phyloP scores from a whole-genome alignment of 345 rosid genomes.

The Brassica juncea region DNA sequence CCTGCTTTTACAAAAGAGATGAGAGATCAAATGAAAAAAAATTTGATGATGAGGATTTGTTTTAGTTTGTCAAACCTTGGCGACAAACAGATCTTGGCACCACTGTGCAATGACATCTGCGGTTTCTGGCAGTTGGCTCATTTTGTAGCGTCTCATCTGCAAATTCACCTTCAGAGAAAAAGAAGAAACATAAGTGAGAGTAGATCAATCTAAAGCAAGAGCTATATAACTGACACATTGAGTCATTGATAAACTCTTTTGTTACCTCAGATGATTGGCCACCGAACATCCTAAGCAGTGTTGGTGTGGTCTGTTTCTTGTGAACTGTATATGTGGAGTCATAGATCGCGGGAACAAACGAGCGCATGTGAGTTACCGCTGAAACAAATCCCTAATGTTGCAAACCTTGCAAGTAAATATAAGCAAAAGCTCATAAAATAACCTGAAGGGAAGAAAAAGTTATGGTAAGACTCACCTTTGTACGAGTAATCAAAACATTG shows the following conservation, averaged over 20 bases:
- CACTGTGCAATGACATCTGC: conserved; percentile 67
- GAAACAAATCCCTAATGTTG: conserved; percentile 62
- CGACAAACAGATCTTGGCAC: conserved; percentile 70
- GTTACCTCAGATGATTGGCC: conserved; percentile 54
- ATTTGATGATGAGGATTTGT: not conserved
- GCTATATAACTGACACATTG: not conserved
- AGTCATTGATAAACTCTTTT: not conserved
- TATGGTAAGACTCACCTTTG: conserved; percentile 47
- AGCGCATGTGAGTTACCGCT: conserved; percentile 51
- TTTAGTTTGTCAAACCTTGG: conserved; percentile 53
- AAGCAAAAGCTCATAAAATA: not conserved
- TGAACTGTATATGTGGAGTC: conserved; percentile 52
- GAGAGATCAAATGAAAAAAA: conserved; percentile 1
- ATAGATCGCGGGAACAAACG: conserved; percentile 64
- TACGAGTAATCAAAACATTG: conserved; percentile 60
- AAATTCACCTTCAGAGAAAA: conserved; percentile 52
- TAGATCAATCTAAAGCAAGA: not conserved
- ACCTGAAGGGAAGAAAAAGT: not conserved
- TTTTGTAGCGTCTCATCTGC: conserved; percentile 57
- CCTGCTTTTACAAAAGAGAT: conserved; percentile 41
- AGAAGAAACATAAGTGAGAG: conserved; percentile 10
- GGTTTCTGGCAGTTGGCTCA: conserved; percentile 66
- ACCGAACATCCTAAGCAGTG: conserved; percentile 50
- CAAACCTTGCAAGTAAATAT: not conserved
- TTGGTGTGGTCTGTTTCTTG: conserved; percentile 46